Conservation (phyloP, 2,329 filamentous ascomycete genomes). For the Lasiodiplodia sp. region DNA sequence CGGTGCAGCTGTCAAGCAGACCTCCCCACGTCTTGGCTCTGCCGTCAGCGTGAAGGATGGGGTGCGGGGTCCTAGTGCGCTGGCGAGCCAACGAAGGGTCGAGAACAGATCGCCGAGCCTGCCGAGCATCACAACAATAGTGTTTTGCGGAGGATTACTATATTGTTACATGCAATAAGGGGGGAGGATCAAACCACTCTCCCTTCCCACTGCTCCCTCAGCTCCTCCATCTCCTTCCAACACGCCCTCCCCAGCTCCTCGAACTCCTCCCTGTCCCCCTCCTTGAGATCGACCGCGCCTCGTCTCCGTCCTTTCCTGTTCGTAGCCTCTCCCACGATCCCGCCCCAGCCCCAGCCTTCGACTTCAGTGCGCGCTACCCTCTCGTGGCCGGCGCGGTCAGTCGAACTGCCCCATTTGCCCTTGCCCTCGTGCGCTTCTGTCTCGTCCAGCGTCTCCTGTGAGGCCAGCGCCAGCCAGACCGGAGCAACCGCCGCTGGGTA, state of each 20-base stretch:
- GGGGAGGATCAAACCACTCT: constrained; percentile 33
- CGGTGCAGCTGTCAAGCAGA: not conserved
- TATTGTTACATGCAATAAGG: constrained; percentile 3
- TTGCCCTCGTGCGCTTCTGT: constrained; percentile 59
- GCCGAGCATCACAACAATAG: not conserved
- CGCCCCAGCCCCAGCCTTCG: constrained; percentile 79
- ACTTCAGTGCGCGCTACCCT: constrained; percentile 80
- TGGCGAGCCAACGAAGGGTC: constrained; percentile 1
- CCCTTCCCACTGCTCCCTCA: constrained; percentile 72
- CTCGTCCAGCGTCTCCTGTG: constrained; percentile 67
- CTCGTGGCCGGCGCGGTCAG: constrained; percentile 64
- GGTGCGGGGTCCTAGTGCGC: not conserved
- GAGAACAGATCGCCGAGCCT: constrained; percentile 13
- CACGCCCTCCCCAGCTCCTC: constrained; percentile 66
- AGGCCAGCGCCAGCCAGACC: constrained; percentile 78
- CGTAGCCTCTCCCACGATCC: constrained; percentile 59
- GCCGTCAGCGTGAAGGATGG: constrained; percentile 1
- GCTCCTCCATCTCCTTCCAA: constrained; percentile 75
- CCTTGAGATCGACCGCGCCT: constrained; percentile 65
- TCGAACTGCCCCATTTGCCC: constrained; percentile 86
- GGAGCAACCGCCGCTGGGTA: constrained; percentile 80
- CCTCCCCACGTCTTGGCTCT: constrained; percentile 4
- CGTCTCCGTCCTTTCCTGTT: constrained; percentile 63
- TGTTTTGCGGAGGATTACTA: constrained; percentile 11
- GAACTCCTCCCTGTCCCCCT: constrained; percentile 67